Base-by-base conservation (phyloP, 345 rosid genomes). In the Bruguiera parviflora region DNA sequence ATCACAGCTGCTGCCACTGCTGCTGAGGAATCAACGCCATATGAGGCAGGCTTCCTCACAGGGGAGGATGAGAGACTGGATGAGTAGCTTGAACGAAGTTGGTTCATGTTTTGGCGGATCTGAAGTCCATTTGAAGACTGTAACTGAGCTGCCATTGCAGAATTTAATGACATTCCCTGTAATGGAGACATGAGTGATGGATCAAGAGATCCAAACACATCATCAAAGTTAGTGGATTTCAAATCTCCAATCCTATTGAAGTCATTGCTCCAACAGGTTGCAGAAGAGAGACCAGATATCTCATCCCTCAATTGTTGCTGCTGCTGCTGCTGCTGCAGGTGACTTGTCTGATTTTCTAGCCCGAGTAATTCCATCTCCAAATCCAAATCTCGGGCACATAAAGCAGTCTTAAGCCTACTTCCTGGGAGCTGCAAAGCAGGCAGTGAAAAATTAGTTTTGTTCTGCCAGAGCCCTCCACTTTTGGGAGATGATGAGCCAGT, bases 1-100 rank as follows among this genome's bases (percentile, higher is more conserved):
- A 94, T 91, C 47, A 91, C 85, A 0, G 96, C 97, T 47, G 85
- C 86, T 37, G 97, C 97, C 70, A 89, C 96, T 3, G 96, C 95
- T 69, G 90, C 93, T 3, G 97, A 91, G 2, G 98, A 81, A 43
- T 89, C 97, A 0, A 84, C 89, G 24, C 95, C 96, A 24, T 70
- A 85, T 2, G 90, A 64, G 1, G 89, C 70, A 9, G 83, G 73
- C 20, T 79, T 84, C 82, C 92, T 85, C 22, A 56, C 87, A 0
- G 95, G 86, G 7, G 96, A 87, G 59, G 95, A 82, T 52, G 89
- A 63, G 6, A 77, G 57, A 57, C 71, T 86, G 32, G 82, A 57
- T 3, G 86, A 84, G 77, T 85, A 87, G 79, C 84, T 79, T 73
- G 95, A 78, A 1, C 90, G 90, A 47, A 88, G 88, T 27, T 84